These are phyloP conservation scores for Beauveria medogensis DNA, from an alignment of 2,329 filamentous ascomycete genomes.

Conservation along the genomic window DNA sequence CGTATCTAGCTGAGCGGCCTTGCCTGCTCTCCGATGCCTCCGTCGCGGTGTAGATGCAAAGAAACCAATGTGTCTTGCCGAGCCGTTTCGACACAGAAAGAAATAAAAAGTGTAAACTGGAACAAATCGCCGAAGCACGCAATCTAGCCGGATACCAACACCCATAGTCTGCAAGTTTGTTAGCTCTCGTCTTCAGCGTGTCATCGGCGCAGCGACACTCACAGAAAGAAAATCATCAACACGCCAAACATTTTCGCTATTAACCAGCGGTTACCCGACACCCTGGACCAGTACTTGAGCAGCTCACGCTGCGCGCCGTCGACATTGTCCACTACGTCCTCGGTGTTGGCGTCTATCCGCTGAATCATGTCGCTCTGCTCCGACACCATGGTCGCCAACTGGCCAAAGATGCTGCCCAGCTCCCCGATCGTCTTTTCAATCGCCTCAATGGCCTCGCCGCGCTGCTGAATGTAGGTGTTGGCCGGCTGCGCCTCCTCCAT, in stretches of 20 bases:
- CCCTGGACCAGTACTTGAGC: conserved; percentile 92
- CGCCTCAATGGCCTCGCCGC: conserved; percentile 91
- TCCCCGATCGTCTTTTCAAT: conserved; percentile 95
- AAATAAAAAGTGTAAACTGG: background rate
- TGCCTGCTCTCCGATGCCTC: background rate
- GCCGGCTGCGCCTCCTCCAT: conserved; percentile 84
- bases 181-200: conserved; percentile 8
- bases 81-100: background rate
- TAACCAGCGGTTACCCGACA: conserved; percentile 92
- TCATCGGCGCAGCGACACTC: conserved; percentile 20
- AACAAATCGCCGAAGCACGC: background rate
- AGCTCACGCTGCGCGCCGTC: conserved; percentile 89
- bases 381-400: conserved; percentile 91
- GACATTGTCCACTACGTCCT: conserved; percentile 98
- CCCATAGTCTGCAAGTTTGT: conserved; percentile 26
- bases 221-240: conserved; percentile 86
- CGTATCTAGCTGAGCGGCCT: background rate
- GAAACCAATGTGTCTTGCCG: conserved; percentile 1
- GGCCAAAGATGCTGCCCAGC: conserved; percentile 82
- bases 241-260: conserved; percentile 75
- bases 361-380: conserved; percentile 98
- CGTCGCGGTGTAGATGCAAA: conserved; percentile 2
- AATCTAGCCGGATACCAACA: conserved; percentile 29
- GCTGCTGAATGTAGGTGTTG: conserved; percentile 85
- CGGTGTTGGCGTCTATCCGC: conserved; percentile 92